Conservation (phyloP, 1,139 yeast genomes). For the Taiozyma sp. region DNA sequence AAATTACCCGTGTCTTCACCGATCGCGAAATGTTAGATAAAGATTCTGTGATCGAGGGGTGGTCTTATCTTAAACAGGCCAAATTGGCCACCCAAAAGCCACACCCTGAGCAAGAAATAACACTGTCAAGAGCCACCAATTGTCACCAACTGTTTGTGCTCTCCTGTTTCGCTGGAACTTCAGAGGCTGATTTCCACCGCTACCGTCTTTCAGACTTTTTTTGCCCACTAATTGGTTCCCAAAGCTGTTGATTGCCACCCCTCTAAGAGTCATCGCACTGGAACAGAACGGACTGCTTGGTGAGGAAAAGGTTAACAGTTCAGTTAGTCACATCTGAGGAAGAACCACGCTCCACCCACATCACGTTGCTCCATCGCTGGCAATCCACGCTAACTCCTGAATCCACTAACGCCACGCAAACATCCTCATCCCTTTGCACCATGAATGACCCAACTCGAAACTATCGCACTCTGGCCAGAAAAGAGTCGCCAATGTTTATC, state of each 20-base stretch:
- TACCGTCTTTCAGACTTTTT: background rate
- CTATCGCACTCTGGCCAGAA: constrained; percentile 4
- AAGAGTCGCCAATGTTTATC: background rate
- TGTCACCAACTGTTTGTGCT: too few species aligned
- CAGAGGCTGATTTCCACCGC: too few species aligned
- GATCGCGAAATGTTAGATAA: background rate
- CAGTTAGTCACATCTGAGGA: too few species aligned
- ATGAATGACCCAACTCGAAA: background rate
- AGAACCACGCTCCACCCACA: too few species aligned
- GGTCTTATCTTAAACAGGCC: background rate
- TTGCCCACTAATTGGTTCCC: background rate
- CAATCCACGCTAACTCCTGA: too few species aligned
- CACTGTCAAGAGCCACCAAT: too few species aligned
- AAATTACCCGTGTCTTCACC: background rate
- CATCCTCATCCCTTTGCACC: background rate
- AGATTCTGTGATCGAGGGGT: background rate
- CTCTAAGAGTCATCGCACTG: background rate
- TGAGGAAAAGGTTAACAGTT: too few species aligned
- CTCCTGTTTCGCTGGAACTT: too few species aligned
- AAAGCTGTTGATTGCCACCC: background rate
- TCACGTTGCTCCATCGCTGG: too few species aligned
- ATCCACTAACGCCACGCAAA: background rate
- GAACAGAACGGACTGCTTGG: background rate
- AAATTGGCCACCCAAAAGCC: too few species aligned
- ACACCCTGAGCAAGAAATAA: too few species aligned